Base-by-base conservation (phyloP, 495 filamentous ascomycete genomes). In the Penicillium nucicola region DNA sequence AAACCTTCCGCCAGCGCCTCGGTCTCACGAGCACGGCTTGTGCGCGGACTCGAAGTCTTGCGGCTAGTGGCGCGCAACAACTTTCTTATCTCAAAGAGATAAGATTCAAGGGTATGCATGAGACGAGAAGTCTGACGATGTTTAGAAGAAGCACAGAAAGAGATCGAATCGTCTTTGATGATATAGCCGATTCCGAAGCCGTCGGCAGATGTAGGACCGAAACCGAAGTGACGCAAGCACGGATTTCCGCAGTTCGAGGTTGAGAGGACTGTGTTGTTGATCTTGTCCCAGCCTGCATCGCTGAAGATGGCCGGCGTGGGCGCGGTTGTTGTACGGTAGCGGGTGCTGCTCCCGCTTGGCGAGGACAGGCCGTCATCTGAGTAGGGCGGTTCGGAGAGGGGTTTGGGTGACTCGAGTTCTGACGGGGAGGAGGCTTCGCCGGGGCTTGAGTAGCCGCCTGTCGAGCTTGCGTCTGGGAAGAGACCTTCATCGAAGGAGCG, bases 191-290 rank as follows among this genome's bases (percentile, higher is more conserved):
- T 95, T 11, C 95, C 93, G 66, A 97, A 97, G 0, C 93, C 93
- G 45, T 97, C 95, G 22, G 86, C 92, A 3, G 87, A 92, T 0
- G 91, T 95, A 3, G 93, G 93, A 0, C 93, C 93, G 68, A 98
- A 98, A 10, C 93, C 93, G 59, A 98, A 98, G 40, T 96, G 90
- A 1, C 93, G 86, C 12, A 98, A 80, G n/a, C 88, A 92, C 2
- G 93, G 93, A 70, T 98, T 98, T 47, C 93, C 93, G 70, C 93
- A 98, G 72, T 98, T 98, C n/a, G 91, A 96, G 1, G 93, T 97
- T 28, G 88, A 93, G 15, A 98, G 74, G 58, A 97, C 89, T 13
- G 93, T 97, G 55, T 82, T 95, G 76, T 97, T 97, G 50, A 96
- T 80, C 56, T 87, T 90, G 69, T 97, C 92, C 90, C 92, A 98